Percentiles rank a stretch among this genome's conserved stretches.
phyloP scores from a whole-genome alignment of 73 alveolate species.

The Paramecium sexaurelia region DNA sequence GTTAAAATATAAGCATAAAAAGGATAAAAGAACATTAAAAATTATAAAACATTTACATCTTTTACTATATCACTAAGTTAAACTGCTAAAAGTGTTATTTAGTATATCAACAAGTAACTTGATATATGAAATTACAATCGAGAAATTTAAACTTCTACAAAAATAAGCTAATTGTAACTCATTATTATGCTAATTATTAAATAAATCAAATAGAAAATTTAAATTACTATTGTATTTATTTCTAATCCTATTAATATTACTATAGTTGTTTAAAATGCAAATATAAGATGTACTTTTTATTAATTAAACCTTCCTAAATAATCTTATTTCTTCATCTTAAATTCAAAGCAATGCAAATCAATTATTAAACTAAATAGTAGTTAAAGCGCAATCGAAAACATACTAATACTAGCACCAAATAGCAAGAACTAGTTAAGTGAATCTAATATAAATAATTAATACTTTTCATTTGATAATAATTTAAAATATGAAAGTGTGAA shows the following conservation, averaged over 20 bases:
- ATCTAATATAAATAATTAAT: not conserved
- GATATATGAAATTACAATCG: not conserved
- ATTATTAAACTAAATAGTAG: not conserved
- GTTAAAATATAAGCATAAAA: not conserved
- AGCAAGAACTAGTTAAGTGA: not conserved
- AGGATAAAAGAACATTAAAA: not conserved
- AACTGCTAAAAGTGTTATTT: not conserved
- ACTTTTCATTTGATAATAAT: not conserved
- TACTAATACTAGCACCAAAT: not conserved
- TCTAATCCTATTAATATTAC: not conserved
- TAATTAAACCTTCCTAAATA: not conserved
- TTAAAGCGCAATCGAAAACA: not conserved
- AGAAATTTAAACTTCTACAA: not conserved
- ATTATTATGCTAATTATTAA: not conserved
- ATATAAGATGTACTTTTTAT: not conserved
- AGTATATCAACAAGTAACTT: not conserved
- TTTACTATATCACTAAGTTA: not conserved
- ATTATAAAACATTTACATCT: not conserved
- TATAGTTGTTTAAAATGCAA: not conserved
- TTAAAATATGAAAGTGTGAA: not conserved
- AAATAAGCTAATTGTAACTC: not conserved
- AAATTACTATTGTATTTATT: not conserved
- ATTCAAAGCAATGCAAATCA: conserved; percentile 3
- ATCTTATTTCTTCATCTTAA: not conserved
- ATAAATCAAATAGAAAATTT: not conserved